Conservation (phyloP, 164 flowering plant genomes). For the Echeveria elegans region DNA sequence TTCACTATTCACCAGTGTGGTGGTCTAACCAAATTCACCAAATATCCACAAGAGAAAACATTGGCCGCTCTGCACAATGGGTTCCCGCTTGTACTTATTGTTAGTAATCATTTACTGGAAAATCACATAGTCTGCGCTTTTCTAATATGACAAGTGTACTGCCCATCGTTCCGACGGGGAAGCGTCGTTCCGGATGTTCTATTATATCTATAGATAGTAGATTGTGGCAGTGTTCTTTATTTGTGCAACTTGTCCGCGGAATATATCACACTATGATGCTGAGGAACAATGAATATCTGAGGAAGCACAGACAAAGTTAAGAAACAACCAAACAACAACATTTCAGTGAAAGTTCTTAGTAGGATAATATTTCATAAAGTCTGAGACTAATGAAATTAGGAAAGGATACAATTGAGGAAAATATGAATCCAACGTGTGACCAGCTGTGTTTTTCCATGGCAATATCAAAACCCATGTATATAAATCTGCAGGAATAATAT, state of each 20-base stretch:
- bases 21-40: conserved; percentile 88
- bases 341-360: background rate
- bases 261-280: background rate
- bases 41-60: conserved; percentile 89
- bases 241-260: too few species aligned
- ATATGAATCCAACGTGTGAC: conserved; percentile 97
- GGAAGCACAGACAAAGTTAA: conserved; percentile 33
- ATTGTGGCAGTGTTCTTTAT: too few species aligned
- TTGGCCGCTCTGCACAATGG: conserved; percentile 66
- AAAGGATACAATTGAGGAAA: conserved; percentile 99
- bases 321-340: conserved; percentile 18
- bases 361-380: background rate
- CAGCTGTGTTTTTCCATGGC: conserved; percentile 99
- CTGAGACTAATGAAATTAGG: background rate
- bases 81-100: conserved; percentile 1
- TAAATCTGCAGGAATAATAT: conserved; percentile 57
- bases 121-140: background rate
- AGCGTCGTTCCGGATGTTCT: too few species aligned
- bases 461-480: conserved; percentile 99
- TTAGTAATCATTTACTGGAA: background rate
- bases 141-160: too few species aligned
- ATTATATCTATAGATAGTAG: too few species aligned
- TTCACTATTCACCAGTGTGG: conserved; percentile 50
- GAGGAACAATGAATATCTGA: conserved; percentile 60
- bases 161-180: too few species aligned